Conservation (phyloP, 495 filamentous ascomycete genomes). For the Beverwykella pulmonaria region DNA sequence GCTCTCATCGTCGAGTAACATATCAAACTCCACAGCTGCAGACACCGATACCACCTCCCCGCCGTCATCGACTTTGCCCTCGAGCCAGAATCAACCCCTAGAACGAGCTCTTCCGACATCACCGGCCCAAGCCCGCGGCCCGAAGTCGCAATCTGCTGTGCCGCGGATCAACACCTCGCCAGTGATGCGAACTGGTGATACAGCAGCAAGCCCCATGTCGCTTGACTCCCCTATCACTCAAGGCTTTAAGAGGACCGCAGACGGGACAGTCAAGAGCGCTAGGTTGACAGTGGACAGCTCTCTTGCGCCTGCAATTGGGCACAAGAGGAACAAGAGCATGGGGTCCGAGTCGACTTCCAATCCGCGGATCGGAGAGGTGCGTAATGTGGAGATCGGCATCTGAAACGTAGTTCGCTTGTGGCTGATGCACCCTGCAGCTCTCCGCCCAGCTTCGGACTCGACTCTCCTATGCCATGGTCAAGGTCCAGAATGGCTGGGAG, state of each 20-base stretch:
- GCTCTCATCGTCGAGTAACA: slow-evolving; percentile 32
- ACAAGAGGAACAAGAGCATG: slow-evolving; percentile 71
- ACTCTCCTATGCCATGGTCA: slow-evolving; percentile 85
- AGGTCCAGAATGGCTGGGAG: slow-evolving; percentile 85
- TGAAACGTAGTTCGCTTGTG: slow-evolving; percentile 25
- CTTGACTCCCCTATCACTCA: slow-evolving; percentile 29
- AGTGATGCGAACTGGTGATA: slow-evolving; percentile 27
- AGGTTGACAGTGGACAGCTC: slow-evolving; percentile 6
- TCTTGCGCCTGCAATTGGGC: slow-evolving; percentile 42
- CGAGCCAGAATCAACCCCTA: slow-evolving; percentile 28
- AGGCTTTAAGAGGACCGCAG: slow-evolving; percentile 36
- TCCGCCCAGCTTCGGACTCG: slow-evolving; percentile 76
- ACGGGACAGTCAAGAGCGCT: slow-evolving; percentile 29
- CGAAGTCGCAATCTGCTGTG: slow-evolving; percentile 16
- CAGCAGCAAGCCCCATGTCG: slow-evolving; percentile 34
- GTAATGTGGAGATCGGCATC: slow-evolving; percentile 24
- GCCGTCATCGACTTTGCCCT: slow-evolving; percentile 18
- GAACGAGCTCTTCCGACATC: slow-evolving; percentile 14
- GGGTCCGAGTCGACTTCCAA: slow-evolving; percentile 61
- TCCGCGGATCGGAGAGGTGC: slow-evolving; percentile 72
- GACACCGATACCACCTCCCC: slow-evolving; percentile 35
- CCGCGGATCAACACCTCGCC: slow-evolving; percentile 28
- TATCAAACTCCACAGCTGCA: slow-evolving; percentile 30
- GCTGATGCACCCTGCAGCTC: slow-evolving; percentile 54
- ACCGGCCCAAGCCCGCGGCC: slow-evolving; percentile 14